Evolutionary conservation across 1,284 basidiomycete genomes (phyloP), one percentile per base, ranked within the genome.

Genomic region (Trichosporon ovoides): DNA sequence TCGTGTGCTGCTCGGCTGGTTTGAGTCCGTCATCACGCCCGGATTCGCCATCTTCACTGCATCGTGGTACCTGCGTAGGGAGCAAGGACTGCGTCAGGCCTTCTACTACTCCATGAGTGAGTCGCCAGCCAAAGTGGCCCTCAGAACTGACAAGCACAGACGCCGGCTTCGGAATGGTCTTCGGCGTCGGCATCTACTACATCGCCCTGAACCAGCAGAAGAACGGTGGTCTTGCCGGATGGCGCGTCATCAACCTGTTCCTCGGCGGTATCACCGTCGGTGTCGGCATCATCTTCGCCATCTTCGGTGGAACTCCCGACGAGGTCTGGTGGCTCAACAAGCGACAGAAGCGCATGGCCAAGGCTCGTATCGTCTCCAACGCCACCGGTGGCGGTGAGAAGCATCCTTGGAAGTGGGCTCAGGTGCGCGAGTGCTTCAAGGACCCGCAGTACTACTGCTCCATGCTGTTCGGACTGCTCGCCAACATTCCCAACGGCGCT

Each of bases 241-340:
- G 69, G 69, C 59, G 68, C 13, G 67, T 66, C 12, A 71, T 71
- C 64, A 67, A 67, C 59, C 66, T 66, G 38, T 71, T 71, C 65
- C 65, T 71, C 19, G 69, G 69, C 20, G 62, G 53, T 7, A 43
- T 60, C n/a, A 71, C 69, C 18, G 61, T 69, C 38, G 59, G 57
- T 36, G 49, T 64, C 38, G 63, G 63, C 24, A 49, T 69, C 40
- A 50, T 68, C 49, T 61, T 68, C 43, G 56, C 65, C 53, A 54
- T 68, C 53, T 60, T 69, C 28, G 49, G 65, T 22, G 69, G 68
- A 19, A 71, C 66, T 3, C 68, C 68, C 0, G 53, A 63, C 28
- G 64, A 68, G 46, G 68, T 69, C 10, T 61, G 65, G 55, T 71
- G 66, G 66, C 63, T 69, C 19, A 48, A 18, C 36, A 62, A 59